Conservation (phyloP, 106 monocot genomes). For the Triglochin maritima region DNA sequence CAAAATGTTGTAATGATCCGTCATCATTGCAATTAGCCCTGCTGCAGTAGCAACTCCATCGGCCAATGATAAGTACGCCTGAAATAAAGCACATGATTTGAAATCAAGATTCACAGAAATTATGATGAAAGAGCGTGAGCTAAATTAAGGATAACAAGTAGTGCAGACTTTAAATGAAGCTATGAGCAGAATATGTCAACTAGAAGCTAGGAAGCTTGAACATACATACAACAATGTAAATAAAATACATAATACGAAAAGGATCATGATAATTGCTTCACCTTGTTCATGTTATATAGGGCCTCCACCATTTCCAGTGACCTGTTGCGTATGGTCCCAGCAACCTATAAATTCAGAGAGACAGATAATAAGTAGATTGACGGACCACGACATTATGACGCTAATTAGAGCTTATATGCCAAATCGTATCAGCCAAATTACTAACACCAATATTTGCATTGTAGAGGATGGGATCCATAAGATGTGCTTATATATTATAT, state of each 20-base stretch:
- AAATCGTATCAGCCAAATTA: neutral
- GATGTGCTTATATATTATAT: neutral
- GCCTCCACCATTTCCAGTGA: constrained; percentile 87
- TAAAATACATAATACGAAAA: too few relatives aligned
- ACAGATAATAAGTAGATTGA: neutral
- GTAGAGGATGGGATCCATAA: too few relatives aligned
- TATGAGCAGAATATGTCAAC: too few relatives aligned
- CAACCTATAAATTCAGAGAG: constrained; percentile 35
- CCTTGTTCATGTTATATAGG: constrained; percentile 94
- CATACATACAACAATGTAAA: too few relatives aligned
- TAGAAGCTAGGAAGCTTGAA: too few relatives aligned
- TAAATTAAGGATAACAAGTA: too few relatives aligned
- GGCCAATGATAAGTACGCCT: constrained; percentile 94
- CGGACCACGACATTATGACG: neutral
- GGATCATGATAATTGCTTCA: neutral
- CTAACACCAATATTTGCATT: too few relatives aligned
- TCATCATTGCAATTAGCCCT: constrained; percentile 99
- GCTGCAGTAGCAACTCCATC: constrained; percentile 82
- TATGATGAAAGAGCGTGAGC: neutral
- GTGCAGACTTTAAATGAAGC: too few relatives aligned
- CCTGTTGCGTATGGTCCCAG: constrained; percentile 55
- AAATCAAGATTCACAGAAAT: neutral
- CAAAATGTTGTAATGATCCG: constrained; percentile 85
- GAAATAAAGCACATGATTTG: constrained; percentile 1
- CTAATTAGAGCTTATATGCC: neutral